Evolutionary conservation across 75 land plant genomes (phyloP).

Genomic region (Cupressus sempervirens): DNA sequence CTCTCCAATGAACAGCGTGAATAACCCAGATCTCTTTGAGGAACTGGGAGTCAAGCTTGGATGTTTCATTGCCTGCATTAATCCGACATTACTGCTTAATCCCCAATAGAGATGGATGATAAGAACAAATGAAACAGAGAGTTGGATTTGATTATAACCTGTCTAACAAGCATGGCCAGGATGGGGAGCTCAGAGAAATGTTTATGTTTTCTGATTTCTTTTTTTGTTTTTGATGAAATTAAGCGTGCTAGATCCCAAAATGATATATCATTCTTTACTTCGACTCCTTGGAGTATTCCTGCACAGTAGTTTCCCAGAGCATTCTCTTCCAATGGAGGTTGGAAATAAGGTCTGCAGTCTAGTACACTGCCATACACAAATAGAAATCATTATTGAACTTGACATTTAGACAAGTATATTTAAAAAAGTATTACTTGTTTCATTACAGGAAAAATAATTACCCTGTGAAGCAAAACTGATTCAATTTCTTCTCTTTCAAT

Average conservation of each 20-base stretch:
- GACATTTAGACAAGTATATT: neutral
- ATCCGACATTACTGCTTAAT: neutral
- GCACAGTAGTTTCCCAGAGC: conserved; percentile 30
- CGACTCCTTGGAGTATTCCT: conserved; percentile 23
- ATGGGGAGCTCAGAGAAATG: conserved; percentile 40
- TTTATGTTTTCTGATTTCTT: conserved; percentile 23
- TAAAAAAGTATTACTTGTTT: neutral
- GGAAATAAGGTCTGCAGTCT: conserved; percentile 29
- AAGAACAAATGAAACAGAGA: neutral
- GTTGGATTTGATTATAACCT: conserved; percentile 11
- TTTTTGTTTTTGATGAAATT: conserved; percentile 12
- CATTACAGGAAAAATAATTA: neutral
- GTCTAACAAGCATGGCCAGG: conserved; percentile 33
- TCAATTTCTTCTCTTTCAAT: conserved; percentile 37
- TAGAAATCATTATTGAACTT: neutral
- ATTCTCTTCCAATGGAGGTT: conserved; percentile 20
- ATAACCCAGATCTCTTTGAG: conserved; percentile 36
- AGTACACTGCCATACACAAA: conserved; percentile 23
- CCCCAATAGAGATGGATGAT: neutral
- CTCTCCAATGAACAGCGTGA: conserved; percentile 29
- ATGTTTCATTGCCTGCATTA: conserved; percentile 37
- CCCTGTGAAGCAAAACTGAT: conserved; percentile 39
- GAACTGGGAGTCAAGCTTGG: conserved; percentile 32
- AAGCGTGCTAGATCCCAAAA: conserved; percentile 37
- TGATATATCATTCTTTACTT: conserved; percentile 21